Evolutionary conservation across 2,329 filamentous ascomycete genomes (phyloP).

Genomic region (Fusarium phyllophilum): DNA sequence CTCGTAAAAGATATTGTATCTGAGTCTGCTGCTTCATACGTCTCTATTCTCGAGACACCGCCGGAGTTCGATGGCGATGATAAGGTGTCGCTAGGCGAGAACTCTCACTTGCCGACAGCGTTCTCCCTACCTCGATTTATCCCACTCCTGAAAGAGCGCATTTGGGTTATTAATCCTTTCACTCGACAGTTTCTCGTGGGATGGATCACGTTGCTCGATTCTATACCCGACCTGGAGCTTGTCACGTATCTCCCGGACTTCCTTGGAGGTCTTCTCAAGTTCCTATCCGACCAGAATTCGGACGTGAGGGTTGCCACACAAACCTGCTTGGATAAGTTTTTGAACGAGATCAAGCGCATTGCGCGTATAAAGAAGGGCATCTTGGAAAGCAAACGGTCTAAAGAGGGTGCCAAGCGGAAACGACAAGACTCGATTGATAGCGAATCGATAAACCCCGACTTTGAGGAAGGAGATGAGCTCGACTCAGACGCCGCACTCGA

Average conservation of each 20-base stretch:
- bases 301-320: constrained; percentile 97
- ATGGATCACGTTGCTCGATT: constrained; percentile 95
- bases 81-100: constrained; percentile 56
- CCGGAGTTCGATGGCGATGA: constrained; percentile 58
- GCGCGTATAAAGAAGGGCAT: constrained; percentile 92
- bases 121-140: constrained; percentile 94
- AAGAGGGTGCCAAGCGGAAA: constrained; percentile 74
- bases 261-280: constrained; percentile 87
- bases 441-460: constrained; percentile 66
- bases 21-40: constrained; percentile 93
- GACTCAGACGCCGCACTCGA: constrained; percentile 67
- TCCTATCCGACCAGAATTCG: constrained; percentile 87
- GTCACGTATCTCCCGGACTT: constrained; percentile 94
- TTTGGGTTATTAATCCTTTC: constrained; percentile 93
- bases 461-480: constrained; percentile 70
- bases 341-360: constrained; percentile 94
- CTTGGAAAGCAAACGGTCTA: constrained; percentile 81
- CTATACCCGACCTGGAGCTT: constrained; percentile 94
- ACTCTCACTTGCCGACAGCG: constrained; percentile 75
- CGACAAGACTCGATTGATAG: constrained; percentile 76
- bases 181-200: constrained; percentile 94
- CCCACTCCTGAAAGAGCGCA: constrained; percentile 90
- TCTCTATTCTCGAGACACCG: constrained; percentile 81
- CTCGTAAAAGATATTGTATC: constrained; percentile 96
- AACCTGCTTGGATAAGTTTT: constrained; percentile 85